A percentile compares a stretch with the other conserved stretches of the same genome.
Evolutionary conservation across 2,329 filamentous ascomycete genomes (phyloP).

Genomic region (Bipolaris bicolor): DNA sequence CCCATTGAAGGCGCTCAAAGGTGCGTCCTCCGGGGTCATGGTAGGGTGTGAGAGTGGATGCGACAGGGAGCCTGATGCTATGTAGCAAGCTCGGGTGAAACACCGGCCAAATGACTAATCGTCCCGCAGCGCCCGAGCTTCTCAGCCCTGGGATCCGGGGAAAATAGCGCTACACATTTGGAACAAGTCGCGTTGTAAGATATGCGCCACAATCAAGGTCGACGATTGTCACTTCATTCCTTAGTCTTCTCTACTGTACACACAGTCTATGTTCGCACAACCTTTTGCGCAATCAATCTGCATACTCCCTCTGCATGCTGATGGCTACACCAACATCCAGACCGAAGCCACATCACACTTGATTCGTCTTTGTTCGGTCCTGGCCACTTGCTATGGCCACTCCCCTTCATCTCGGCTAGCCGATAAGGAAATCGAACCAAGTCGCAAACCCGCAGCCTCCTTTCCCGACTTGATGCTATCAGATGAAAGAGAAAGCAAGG

Average conservation of each 20-base stretch:
- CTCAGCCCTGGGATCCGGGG: background rate
- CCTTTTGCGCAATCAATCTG: background rate
- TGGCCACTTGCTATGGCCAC: conserved; percentile 17
- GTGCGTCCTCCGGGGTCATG: conserved; percentile 8
- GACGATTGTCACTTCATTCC: background rate
- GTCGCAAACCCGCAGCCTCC: conserved; percentile 43
- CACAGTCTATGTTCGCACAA: background rate
- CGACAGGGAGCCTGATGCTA: background rate
- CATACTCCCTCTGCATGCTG: conserved; percentile 20
- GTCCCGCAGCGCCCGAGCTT: background rate
- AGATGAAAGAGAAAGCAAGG: conserved; percentile 39
- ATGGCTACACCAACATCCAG: conserved; percentile 34
- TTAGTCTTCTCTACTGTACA: background rate
- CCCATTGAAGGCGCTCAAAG: conserved; percentile 10
- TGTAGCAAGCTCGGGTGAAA: background rate
- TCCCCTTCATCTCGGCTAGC: conserved; percentile 17
- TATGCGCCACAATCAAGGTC: background rate
- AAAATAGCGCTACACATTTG: background rate
- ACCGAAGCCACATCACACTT: conserved; percentile 37
- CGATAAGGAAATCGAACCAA: conserved; percentile 40
- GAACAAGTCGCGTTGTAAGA: background rate
- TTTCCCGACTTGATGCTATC: conserved; percentile 53
- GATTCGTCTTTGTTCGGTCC: conserved; percentile 39
- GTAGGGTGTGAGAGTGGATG: background rate
- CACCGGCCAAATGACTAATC: background rate